Conservation (phyloP, 768 basidiomycete genomes). For the Lentinula sp. region DNA sequence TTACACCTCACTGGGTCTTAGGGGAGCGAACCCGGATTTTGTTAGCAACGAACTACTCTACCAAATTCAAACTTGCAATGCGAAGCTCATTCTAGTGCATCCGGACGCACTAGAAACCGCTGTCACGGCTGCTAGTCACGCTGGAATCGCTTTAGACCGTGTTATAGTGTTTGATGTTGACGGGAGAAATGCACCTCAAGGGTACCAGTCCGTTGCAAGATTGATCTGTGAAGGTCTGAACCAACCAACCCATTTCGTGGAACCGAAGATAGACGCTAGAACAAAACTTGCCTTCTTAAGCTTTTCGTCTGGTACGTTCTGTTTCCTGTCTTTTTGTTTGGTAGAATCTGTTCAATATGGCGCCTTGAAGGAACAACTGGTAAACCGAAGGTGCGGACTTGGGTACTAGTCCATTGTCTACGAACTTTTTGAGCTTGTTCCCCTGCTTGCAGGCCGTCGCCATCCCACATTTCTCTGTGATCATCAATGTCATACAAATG, state of each 20-base stretch:
- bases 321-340: not conserved
- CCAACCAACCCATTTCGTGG: constrained; percentile 32
- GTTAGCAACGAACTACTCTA: constrained; percentile 47
- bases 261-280: constrained; percentile 56
- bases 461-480: constrained; percentile 52
- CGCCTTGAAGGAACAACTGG: constrained; percentile 52
- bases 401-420: not conserved
- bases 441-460: constrained; percentile 42
- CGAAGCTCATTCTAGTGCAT: constrained; percentile 40
- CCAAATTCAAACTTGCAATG: constrained; percentile 44
- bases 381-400: constrained; percentile 51
- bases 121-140: constrained; percentile 29
- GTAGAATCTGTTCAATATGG: not conserved
- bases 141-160: constrained; percentile 32
- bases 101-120: constrained; percentile 39
- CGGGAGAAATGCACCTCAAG: not conserved
- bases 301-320: constrained; percentile 51
- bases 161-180: constrained; percentile 35
- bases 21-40: constrained; percentile 61
- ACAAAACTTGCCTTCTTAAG: constrained; percentile 65
- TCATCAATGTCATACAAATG: constrained; percentile 58
- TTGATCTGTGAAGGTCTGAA: constrained; percentile 45
- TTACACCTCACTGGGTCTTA: constrained; percentile 12
- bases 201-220: constrained; percentile 30
- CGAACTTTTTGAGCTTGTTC: not conserved